Percentiles rank a stretch among this genome's conserved stretches.
Conservation (phyloP, 2,329 filamentous ascomycete species). For the Fusarium robinianum region DNA sequence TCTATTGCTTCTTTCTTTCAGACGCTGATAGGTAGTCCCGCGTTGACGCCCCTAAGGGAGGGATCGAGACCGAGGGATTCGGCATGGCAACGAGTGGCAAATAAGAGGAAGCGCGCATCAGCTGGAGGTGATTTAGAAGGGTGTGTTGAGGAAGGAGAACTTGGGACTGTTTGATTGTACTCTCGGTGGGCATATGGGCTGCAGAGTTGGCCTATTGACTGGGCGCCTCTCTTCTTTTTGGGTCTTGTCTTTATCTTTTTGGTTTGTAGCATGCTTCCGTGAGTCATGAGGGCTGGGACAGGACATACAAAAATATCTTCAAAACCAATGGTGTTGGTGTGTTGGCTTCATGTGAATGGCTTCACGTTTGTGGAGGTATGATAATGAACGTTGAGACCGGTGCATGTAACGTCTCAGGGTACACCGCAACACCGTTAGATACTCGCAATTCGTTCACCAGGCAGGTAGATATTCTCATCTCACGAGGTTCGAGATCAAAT, state of each 20-base stretch:
- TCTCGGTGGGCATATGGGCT: conserved; percentile 26
- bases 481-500: no score
- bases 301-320: conserved; percentile 33
- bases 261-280: conserved; percentile 37
- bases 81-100: conserved; percentile 21
- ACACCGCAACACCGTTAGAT: no score
- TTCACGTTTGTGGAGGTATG: no score
- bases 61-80: conserved; percentile 24
- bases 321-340: conserved; percentile 10
- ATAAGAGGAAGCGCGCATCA: conserved; percentile 31
- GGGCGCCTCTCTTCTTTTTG: conserved; percentile 26
- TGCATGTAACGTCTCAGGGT: no score
- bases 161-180: conserved; percentile 22
- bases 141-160: conserved; percentile 8
- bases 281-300: conserved; percentile 34
- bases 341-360: not conserved
- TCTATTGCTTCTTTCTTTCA: conserved; percentile 28
- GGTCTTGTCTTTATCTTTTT: conserved; percentile 28
- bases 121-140: conserved; percentile 8
- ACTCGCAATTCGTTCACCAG: no score
- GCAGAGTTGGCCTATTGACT: conserved; percentile 22
- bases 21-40: conserved; percentile 28
- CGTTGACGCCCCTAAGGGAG: no score
- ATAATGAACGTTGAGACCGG: no score
- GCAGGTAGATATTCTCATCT: no score